Evolutionary conservation across 1,284 basidiomycete species (phyloP), one percentile per base, ranked within the genome.

Genomic region (Thelephora terrestris): DNA sequence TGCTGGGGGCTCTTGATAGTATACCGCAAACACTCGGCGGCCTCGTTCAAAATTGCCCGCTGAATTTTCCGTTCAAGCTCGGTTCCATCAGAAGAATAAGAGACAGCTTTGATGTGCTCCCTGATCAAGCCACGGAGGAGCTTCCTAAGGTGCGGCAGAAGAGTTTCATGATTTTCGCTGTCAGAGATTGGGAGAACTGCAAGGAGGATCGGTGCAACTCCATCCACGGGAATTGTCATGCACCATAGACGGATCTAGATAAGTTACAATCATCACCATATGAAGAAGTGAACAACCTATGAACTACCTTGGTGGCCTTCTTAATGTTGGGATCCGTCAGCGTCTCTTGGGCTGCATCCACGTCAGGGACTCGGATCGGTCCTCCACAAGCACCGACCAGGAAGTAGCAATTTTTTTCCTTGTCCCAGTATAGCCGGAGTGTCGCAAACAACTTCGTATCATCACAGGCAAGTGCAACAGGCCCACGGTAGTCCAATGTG

Each of bases 401-500:
- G 27, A 51, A 50, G 25, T 52, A 49, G 1, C 46, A 9, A 14
- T 57, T n/a, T 23, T 53, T 47, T 12, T 50, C 18, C 0, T 34
- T 1, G 51, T 66, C 61, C 37, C 49, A 65, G 45, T 59, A 63
- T 0, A 57, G 55, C 0, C 59, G 54, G 7, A 58, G 58, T 0
- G 57, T 42, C 3, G 57, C 39, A 29, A 59, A 52, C 0, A 67
- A 56, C 47, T 67, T 65, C 2, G 63, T 67, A 37, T 69, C 64
- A 49, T 69, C 64, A 44, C 63, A 65, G 45, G 58, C 58, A 0
- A 67, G 50, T 3, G 45, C 54, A 34, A 63, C 45, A 3, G 60
- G 64, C 1, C 65, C 64, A n/a, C 39, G 23, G 43, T 63, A 68
- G 5, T 52, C 39, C 0, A 65, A n/a, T 2, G 25, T 5, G 2